phyloP scores from a whole-genome alignment of 2,329 filamentous ascomycete species.

The Cercospora beticola region DNA sequence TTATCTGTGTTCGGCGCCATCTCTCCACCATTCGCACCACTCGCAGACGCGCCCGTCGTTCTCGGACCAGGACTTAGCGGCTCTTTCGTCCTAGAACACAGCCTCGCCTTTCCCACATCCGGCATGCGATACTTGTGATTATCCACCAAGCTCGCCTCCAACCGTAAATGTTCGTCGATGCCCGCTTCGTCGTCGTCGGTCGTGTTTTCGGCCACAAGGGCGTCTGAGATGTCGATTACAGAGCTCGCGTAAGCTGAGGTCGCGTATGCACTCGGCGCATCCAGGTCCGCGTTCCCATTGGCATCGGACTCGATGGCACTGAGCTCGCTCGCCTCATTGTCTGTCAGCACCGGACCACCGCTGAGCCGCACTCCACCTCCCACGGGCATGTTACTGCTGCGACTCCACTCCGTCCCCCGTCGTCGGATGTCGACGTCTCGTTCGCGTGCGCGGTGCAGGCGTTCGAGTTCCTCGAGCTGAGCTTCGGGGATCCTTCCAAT shows the following conservation, averaged over 20 bases:
- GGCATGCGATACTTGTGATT: constrained; percentile 73
- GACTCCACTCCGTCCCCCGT: constrained; percentile 65
- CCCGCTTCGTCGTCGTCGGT: constrained; percentile 47
- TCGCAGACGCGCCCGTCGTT: constrained; percentile 31
- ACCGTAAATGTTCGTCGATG: constrained; percentile 46
- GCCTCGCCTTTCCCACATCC: constrained; percentile 63
- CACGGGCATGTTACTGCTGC: constrained; percentile 39
- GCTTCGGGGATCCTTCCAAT: constrained; percentile 70
- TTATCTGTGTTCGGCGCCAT: constrained; percentile 17
- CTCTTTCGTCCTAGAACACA: constrained; percentile 35
- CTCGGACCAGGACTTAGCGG: constrained; percentile 32
- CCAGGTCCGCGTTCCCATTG: constrained; percentile 8
- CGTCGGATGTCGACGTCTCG: constrained; percentile 60
- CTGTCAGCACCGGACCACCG: constrained; percentile 38
- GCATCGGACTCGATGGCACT: constrained; percentile 10
- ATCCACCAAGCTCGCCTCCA: constrained; percentile 54
- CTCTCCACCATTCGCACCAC: background rate
- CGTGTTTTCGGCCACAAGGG: constrained; percentile 45
- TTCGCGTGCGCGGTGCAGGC: constrained; percentile 57
- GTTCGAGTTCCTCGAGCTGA: constrained; percentile 68
- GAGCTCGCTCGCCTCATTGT: constrained; percentile 35
- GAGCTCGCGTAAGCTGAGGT: constrained; percentile 29
- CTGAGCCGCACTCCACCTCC: constrained; percentile 36
- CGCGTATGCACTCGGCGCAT: constrained; percentile 1
- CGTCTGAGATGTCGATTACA: constrained; percentile 55